Base-by-base conservation (phyloP, 805 yeast species). In the Candida silvicultrix region DNA sequence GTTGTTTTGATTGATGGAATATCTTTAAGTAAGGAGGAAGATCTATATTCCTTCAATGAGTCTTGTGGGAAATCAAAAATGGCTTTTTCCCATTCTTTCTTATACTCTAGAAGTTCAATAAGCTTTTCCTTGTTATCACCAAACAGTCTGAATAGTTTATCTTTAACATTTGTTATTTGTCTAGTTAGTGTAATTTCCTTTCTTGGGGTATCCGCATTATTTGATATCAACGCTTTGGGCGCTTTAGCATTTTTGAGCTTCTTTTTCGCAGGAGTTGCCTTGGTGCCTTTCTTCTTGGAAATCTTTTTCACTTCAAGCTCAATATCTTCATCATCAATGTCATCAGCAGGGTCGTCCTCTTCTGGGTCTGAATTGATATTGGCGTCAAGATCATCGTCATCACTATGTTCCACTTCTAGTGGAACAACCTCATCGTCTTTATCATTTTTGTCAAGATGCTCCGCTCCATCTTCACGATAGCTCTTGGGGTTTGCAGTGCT, bases 51-150 rank as follows among this genome's bases (percentile, higher is more conserved):
- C 36, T 53, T 45, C 18, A 73, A 48, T 42, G 58, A 49, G 5
- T 60, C 52, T 35, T 66, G 63, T 25, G 69, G 65, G 54, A 78
- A 58, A 53, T 62, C 64, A 49, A 80, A 80, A 35, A 77, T 50
- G 23, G 67, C 61, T 1, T 61, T 60, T 32, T 77, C 79, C 79
- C 84, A 82, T 4, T 62, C 64, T 16, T 66, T 68, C 47, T 83
- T 74, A 34, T 72, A 67, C 21, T 69, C 60, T 4, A 77, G 62
- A 3, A 77, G 61, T 16, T 62, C 59, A 11, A 74, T 60, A 38
- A 77, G 67, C 43, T 69, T 69, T 1, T 59, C 59, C 34, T 68
- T 70, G 51, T 78, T 73, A 23, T 63, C 56, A 0, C 90, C 90
- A 57, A 71, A 81, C 42, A 74, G 55, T 38, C 72, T 60, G 32